Evolutionary conservation across 73 alveolate genomes (phyloP), one percentile per base, ranked within the genome.

Genomic region (Tetrahymena malaccensis): DNA sequence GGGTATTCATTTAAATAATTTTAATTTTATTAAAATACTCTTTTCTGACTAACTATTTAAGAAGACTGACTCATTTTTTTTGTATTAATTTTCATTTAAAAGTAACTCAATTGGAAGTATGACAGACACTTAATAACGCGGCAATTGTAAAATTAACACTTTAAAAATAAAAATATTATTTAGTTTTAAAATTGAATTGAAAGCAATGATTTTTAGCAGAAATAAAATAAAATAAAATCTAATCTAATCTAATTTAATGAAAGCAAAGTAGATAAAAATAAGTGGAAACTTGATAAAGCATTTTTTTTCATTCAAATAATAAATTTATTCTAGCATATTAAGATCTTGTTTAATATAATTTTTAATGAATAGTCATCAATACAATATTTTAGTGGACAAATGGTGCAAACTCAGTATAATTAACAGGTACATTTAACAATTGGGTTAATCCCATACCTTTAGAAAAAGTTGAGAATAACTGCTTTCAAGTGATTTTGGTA

Each of bases 381-480:
- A 95, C 97, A 17, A 34, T 43, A 33, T 98, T 98, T 95, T 95
- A 97, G 50, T 98, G 99, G 99, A 96, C 94, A 85, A 94, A 96
- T 43, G 99, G 99, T 6, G 99, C 99, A 19, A 93, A 98, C 38
- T 94, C 97, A 16, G 98, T 97, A 16, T 94, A 56, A 38, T 94
- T 98, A 22, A 96, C 97, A 22, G 99, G 99, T 43, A 85, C 98
- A 25, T 98, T 98, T 96, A 97, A 94, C 93, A 85, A 96, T 85
- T 98, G 99, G 99, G 94, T 93, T 43, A 98, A 98, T 94, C 84
- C 98, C 19, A 94, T 97, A 38, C 97, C 96, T 85, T 93, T 98
- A 98, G 96, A 98, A 94, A 97, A 96, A 94, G 96, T 40, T 7
- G 99, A 97, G 50, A 96, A 95, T 70, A 97, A 96, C 55, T 96